These are phyloP conservation scores for Allodekkera sacchari DNA, from an alignment of 805 yeast genomes.

Conservation along the genomic window DNA sequence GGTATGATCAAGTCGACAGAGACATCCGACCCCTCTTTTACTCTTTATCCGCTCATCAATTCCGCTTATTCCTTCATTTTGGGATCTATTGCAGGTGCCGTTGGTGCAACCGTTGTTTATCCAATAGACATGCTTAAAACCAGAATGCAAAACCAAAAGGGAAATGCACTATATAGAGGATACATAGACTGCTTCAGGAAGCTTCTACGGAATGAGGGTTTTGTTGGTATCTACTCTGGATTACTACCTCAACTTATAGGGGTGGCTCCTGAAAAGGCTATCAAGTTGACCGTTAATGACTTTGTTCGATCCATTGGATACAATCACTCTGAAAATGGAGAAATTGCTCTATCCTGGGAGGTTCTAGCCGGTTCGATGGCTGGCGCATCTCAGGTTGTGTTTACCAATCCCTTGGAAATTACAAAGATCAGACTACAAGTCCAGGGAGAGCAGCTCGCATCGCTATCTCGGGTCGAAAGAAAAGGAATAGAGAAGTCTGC, in stretches of 20 bases:
- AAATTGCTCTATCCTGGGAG: constrained; percentile 53
- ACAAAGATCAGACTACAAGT: constrained; percentile 92
- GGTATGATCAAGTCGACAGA: constrained; percentile 43
- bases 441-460: constrained; percentile 61
- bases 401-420: constrained; percentile 93
- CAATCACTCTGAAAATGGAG: constrained; percentile 37
- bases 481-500: constrained; percentile 43
- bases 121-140: constrained; percentile 96
- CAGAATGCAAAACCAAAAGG: constrained; percentile 93
- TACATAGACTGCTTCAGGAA: constrained; percentile 82
- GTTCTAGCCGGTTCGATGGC: constrained; percentile 87
- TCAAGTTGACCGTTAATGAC: constrained; percentile 91
- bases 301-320: constrained; percentile 68
- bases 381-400: constrained; percentile 93
- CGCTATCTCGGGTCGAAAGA: constrained; percentile 24
- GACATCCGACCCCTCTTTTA: constrained; percentile 34
- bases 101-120: constrained; percentile 96
- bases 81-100: constrained; percentile 94
- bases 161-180: constrained; percentile 60
- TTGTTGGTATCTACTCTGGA: constrained; percentile 84
- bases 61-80: constrained; percentile 79
- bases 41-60: constrained; percentile 63
- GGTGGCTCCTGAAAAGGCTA: constrained; percentile 98
- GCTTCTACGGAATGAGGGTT: constrained; percentile 69
- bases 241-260: constrained; percentile 91